Evolutionary conservation across 2,329 filamentous ascomycete species (phyloP).

Genomic region (Fusarium penzigii): DNA sequence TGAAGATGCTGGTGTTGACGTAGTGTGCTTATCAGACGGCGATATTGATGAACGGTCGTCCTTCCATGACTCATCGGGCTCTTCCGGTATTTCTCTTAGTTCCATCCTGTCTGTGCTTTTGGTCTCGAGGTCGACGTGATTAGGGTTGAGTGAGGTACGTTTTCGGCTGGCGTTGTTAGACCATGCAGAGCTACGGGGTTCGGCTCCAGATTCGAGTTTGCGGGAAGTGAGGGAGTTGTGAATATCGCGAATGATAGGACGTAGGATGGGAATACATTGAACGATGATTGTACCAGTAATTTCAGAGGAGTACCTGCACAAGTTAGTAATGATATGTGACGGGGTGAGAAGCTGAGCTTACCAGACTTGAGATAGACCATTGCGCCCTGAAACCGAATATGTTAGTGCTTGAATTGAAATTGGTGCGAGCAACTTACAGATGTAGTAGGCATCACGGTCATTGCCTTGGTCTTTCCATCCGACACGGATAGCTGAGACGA

Average conservation of each 20-base stretch:
- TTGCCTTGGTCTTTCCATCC: conserved; percentile 52
- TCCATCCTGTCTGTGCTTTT: conserved; percentile 15
- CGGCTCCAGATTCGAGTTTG: conserved; percentile 19
- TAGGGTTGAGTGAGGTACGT: conserved; percentile 13
- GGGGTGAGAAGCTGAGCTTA: not conserved
- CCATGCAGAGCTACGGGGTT: conserved; percentile 21
- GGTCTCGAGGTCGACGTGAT: conserved; percentile 4
- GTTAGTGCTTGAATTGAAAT: not conserved
- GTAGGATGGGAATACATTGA: conserved; percentile 53
- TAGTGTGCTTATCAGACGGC: not conserved
- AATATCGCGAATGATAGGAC: conserved; percentile 42
- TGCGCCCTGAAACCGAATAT: conserved; percentile 21
- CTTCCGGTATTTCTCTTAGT: conserved; percentile 23
- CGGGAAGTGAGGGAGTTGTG: conserved; percentile 26
- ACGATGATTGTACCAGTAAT: conserved; percentile 56
- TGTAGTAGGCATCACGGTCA: conserved; percentile 46
- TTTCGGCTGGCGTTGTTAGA: conserved; percentile 23
- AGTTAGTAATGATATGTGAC: not conserved
- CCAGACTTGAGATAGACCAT: conserved; percentile 30
- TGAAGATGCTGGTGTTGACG: not conserved
- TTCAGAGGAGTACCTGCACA: conserved; percentile 45
- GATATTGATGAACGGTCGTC: not conserved
- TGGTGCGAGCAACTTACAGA: conserved; percentile 35
- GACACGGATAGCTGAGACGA: conserved; percentile 49
- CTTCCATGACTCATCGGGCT: conserved; percentile 4